These are phyloP conservation scores for Saccharomyces hybrid DNA, from an alignment of 1,139 yeast genomes.

Conservation along the genomic window DNA sequence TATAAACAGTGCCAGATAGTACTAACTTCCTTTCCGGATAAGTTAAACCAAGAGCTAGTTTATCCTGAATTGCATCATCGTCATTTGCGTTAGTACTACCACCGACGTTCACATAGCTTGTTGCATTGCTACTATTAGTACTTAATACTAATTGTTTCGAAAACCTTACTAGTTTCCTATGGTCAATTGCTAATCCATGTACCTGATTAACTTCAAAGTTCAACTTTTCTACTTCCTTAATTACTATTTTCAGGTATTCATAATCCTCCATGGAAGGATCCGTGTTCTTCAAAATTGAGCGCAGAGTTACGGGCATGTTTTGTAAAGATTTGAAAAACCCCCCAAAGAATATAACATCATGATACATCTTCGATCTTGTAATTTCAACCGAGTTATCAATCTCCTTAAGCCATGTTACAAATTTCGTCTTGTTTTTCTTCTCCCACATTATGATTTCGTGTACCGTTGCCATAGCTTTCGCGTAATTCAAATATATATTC, in stretches of 20 bases:
- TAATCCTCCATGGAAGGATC: conserved; percentile 49
- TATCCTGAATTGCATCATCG: conserved; percentile 23
- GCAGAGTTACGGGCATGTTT: conserved; percentile 57
- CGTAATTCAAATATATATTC: conserved; percentile 50
- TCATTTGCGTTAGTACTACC: conserved; percentile 23
- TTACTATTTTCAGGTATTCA: conserved; percentile 46
- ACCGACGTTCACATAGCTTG: conserved; percentile 26
- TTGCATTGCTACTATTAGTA: conserved; percentile 29
- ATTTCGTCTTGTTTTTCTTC: conserved; percentile 42
- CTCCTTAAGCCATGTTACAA: conserved; percentile 41
- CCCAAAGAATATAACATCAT: conserved; percentile 56
- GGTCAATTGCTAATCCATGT: conserved; percentile 50
- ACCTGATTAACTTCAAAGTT: conserved; percentile 45
- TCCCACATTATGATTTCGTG: conserved; percentile 48
- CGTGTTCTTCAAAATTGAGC: conserved; percentile 48
- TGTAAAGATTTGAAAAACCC: conserved; percentile 72
- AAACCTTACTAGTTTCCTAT: conserved; percentile 41
- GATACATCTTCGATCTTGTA: conserved; percentile 40
- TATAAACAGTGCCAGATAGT: conserved; percentile 50
- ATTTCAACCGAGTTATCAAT: conserved; percentile 40
- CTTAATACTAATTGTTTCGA: conserved; percentile 46
- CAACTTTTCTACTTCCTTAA: conserved; percentile 40
- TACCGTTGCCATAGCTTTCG: conserved; percentile 44
- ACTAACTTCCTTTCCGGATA: conserved; percentile 52
- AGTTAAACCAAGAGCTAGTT: conserved; percentile 42